Conservation (phyloP, 169 alveolate genomes). For the Cryptosporidium viatorum region DNA sequence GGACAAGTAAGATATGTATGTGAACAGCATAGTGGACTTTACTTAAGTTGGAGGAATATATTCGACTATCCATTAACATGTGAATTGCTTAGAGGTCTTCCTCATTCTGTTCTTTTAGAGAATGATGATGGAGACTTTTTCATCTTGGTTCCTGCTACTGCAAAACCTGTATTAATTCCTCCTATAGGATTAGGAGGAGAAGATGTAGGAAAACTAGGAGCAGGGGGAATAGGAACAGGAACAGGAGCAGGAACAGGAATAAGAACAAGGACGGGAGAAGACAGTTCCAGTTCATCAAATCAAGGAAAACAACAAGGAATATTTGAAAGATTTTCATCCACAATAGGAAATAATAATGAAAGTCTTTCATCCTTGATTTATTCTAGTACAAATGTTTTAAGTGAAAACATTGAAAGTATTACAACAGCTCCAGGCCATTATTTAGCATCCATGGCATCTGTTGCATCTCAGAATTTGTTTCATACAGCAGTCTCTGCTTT, state of each 20-base stretch:
- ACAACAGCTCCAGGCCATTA: slow-evolving; percentile 62
- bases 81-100: slow-evolving; percentile 77
- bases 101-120: slow-evolving; percentile 76
- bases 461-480: slow-evolving; percentile 12
- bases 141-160: slow-evolving; percentile 76
- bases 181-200: slow-evolving; percentile 1
- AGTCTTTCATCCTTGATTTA: slow-evolving; percentile 1
- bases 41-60: slow-evolving; percentile 74
- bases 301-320: neutral
- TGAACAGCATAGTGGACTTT: slow-evolving; percentile 80
- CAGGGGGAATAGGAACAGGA: neutral
- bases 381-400: neutral
- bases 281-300: too few species aligned
- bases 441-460: slow-evolving; percentile 49
- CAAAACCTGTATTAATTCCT: slow-evolving; percentile 73
- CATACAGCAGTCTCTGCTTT: slow-evolving; percentile 17
- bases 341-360: neutral
- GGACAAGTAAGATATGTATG: slow-evolving; percentile 75
- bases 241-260: neutral
- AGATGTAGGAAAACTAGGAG: neutral
- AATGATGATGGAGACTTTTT: slow-evolving; percentile 80
- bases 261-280: neutral
- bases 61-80: slow-evolving; percentile 74
- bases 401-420: slow-evolving; percentile 29
- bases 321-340: neutral